These are phyloP conservation scores for Colletotrichum phormii DNA, from an alignment of 2,329 filamentous ascomycete genomes.

Conservation along the genomic window DNA sequence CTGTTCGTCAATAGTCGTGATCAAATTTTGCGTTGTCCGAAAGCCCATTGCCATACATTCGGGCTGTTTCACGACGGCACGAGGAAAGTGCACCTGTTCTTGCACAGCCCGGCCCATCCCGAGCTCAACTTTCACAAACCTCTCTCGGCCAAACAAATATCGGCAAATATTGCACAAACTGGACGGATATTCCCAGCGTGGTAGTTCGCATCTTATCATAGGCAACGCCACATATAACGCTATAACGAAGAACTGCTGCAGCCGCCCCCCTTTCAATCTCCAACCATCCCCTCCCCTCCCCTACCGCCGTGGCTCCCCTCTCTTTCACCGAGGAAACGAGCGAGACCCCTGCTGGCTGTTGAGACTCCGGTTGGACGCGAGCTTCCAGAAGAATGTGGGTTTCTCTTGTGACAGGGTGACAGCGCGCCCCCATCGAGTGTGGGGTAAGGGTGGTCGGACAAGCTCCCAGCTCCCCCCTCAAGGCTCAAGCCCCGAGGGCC, in stretches of 20 bases:
- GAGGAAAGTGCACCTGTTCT: not conserved
- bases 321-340: slow-evolving; percentile 6
- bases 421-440: slow-evolving; percentile 2
- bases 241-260: not conserved
- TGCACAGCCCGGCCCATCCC: not conserved
- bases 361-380: slow-evolving; percentile 22
- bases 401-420: slow-evolving; percentile 1
- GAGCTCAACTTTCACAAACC: not conserved
- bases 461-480: not conserved
- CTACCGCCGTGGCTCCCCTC: not conserved
- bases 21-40: not conserved
- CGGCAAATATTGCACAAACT: slow-evolving; percentile 13
- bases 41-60: slow-evolving; percentile 8
- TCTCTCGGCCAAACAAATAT: slow-evolving; percentile 3
- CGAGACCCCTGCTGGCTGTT: slow-evolving; percentile 1
- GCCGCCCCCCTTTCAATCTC: slow-evolving; percentile 26
- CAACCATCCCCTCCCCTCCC: not conserved
- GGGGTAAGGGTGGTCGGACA: slow-evolving; percentile 24
- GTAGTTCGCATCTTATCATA: slow-evolving; percentile 32
- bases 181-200: slow-evolving; percentile 6
- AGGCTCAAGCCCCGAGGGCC: not conserved
- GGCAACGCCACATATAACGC: not conserved
- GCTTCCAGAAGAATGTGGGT: slow-evolving; percentile 34
- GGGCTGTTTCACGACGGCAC: slow-evolving; percentile 17
- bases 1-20: not conserved